Evolutionary conservation across 805 yeast species (phyloP), one percentile per base, ranked within the genome.

Genomic region (Nakazawaea anatomiae): DNA sequence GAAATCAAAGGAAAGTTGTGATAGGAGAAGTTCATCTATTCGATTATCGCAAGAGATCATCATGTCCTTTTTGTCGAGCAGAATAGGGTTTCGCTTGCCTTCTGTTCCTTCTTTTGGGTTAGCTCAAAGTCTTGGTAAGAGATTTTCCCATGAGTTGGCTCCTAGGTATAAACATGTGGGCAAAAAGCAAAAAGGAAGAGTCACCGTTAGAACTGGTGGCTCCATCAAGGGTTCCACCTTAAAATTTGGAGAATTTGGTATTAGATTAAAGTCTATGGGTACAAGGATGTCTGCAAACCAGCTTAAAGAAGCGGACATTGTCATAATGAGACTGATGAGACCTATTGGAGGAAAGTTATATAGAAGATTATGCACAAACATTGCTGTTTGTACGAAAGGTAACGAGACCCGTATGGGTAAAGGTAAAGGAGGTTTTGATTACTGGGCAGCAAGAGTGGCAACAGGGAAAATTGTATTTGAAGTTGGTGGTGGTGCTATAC

Each of bases 381-480:
- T 89, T 49, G 94, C 98, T 0, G 96, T 94, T 10, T 90, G 97
- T 70, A 82, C 88, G 55, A 94, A 94, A 73, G 99, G 99, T 73
- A 94, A 94, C 68, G 97, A 94, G 67, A 89, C 97, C 9, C 94
- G 99, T 84, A 94, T 94, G 99, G 99, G 99, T 75, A 94, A 94
- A 69, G 99, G 99, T 74, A 94, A 94, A 71, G 99, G 99, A 70
- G 85, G 91, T 0, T 92, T 94, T 65, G 96, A 89, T 62, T 94
- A 89, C 72, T 94, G 98, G 98, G 95, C 96, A 61, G 87, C 84
- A 35, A 82, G 99, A 61, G 94, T 94, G 11, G 96, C 98, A 40
- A 91, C 97, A 0, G 99, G 99, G 4, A 91, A 90, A 63, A 83
- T 94, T 41, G 73, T 91, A 27, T 89, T 91, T 63, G 99, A 94